Evolutionary conservation across 1,139 yeast species (phyloP).

Genomic region (Sugiyamaella neomexicana): DNA sequence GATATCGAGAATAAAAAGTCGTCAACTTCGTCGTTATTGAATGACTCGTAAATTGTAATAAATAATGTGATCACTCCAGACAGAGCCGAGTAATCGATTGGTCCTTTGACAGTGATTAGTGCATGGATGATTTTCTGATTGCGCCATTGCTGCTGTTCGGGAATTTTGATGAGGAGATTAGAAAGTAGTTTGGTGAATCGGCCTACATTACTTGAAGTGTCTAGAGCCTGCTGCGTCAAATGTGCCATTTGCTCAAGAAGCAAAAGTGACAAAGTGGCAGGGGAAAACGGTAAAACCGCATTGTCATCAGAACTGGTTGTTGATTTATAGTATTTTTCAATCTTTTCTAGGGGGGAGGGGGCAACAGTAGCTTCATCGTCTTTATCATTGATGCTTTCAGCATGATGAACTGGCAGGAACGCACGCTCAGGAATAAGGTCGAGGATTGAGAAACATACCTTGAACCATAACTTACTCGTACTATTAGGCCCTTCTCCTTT

Average conservation of each 20-base stretch:
- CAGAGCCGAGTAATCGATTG: slow-evolving; percentile 34
- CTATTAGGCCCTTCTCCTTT: neutral
- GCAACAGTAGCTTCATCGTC: slow-evolving; percentile 17
- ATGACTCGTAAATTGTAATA: slow-evolving; percentile 40
- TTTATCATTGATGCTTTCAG: slow-evolving; percentile 32
- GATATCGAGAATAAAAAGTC: slow-evolving; percentile 24
- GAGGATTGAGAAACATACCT: slow-evolving; percentile 36
- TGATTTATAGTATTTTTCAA: slow-evolving; percentile 39
- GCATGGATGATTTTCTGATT: slow-evolving; percentile 40
- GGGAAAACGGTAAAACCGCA: slow-evolving; percentile 45
- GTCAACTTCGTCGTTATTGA: slow-evolving; percentile 28
- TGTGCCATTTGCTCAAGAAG: slow-evolving; percentile 44
- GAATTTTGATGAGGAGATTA: slow-evolving; percentile 49
- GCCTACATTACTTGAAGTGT: slow-evolving; percentile 23
- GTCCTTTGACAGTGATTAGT: slow-evolving; percentile 36
- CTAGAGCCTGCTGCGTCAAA: slow-evolving; percentile 32
- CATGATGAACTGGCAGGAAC: slow-evolving; percentile 49
- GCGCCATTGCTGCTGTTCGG: slow-evolving; percentile 43
- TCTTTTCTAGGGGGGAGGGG: slow-evolving; percentile 32
- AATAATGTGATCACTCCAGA: slow-evolving; percentile 53
- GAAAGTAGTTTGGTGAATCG: slow-evolving; percentile 47
- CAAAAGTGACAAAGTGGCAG: slow-evolving; percentile 49
- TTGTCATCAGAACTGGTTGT: slow-evolving; percentile 21
- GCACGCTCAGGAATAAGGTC: slow-evolving; percentile 61
- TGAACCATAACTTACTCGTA: slow-evolving; percentile 25